These are phyloP conservation scores for Chaetomiaceae sp. DNA, from an alignment of 2,329 filamentous ascomycete species.

Conservation along the genomic window DNA sequence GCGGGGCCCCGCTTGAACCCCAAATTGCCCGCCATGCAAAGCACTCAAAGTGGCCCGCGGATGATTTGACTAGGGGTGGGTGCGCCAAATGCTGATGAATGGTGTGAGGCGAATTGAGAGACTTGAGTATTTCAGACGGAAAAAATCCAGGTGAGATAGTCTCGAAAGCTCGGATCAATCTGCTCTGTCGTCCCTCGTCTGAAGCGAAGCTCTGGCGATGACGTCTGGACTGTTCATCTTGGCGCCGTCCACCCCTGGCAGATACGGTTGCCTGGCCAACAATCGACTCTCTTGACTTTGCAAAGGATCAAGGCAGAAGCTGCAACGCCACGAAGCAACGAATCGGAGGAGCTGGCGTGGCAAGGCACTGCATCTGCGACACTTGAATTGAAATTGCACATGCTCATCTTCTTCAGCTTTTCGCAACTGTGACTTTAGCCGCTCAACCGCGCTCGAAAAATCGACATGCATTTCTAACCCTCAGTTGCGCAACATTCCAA, in stretches of 20 bases:
- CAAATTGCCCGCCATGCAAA: neutral
- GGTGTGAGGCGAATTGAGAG: no score
- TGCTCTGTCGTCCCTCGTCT: no score
- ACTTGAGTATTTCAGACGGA: no score
- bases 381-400: neutral
- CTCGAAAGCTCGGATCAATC: no score
- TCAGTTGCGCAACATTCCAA: neutral
- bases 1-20: conserved; percentile 11
- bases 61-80: neutral
- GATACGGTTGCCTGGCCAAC: conserved; percentile 23
- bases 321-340: conserved; percentile 2
- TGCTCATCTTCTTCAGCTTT: neutral
- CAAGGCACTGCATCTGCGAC: neutral
- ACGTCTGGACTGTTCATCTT: neutral
- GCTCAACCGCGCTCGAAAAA: neutral
- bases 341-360: conserved; percentile 13
- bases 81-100: no score
- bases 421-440: neutral
- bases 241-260: neutral
- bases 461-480: conserved; percentile 12
- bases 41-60: neutral
- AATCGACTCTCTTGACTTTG: conserved; percentile 16
- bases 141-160: no score
- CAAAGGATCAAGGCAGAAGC: conserved; percentile 4
- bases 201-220: no score